phyloP scores from a whole-genome alignment of 2,329 filamentous ascomycete species.

The Hymenoscyphus salicellus region DNA sequence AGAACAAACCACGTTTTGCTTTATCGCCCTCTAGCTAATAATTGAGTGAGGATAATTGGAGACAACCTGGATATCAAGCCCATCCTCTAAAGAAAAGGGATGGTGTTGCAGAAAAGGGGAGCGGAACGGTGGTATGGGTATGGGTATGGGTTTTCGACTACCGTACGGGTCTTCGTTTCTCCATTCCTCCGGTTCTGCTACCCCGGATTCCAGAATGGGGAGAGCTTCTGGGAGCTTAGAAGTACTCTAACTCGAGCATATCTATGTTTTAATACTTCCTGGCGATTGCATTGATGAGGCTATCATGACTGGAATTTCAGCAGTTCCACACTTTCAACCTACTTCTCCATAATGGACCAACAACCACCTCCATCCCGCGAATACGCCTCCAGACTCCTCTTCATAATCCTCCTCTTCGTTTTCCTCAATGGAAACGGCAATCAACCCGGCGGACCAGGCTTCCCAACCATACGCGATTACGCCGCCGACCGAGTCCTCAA shows the following conservation, averaged over 20 bases:
- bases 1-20: neutral
- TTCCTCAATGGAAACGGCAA: conserved; percentile 33
- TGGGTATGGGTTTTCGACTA: too few species aligned
- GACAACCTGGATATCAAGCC: too few species aligned
- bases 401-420: conserved; percentile 35
- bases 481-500: conserved; percentile 48
- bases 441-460: conserved; percentile 35
- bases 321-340: neutral
- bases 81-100: too few species aligned
- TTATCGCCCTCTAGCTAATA: neutral
- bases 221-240: too few species aligned
- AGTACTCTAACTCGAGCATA: neutral
- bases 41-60: too few species aligned
- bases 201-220: too few species aligned
- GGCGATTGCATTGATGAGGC: neutral
- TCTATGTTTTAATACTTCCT: neutral
- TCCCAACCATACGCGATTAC: conserved; percentile 44
- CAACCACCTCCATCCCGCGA: conserved; percentile 21
- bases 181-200: too few species aligned
- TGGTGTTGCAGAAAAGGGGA: too few species aligned
- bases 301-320: neutral
- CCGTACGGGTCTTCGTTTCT: too few species aligned
- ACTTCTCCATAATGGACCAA: conserved; percentile 8
- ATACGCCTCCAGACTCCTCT: conserved; percentile 27
- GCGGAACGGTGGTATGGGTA: too few species aligned